Evolutionary conservation across 305 asterid species (phyloP), one percentile per base, ranked within the genome.

Genomic region (Withania somnifera): DNA sequence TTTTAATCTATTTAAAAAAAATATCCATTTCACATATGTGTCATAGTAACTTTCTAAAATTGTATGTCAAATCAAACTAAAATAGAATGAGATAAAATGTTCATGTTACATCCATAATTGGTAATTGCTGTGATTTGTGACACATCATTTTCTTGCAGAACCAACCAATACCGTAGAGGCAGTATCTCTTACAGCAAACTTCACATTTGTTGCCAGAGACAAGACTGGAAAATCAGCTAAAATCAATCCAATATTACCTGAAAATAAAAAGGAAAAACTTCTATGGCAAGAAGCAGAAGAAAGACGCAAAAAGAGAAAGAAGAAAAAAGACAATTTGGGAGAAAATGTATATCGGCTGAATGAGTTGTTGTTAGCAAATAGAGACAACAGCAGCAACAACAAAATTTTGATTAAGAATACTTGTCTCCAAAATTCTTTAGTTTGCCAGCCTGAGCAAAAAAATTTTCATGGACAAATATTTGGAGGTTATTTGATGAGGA

Each of bases 371-470:
- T 90, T 94, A 79, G 93, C 94, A 7, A 90, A 92, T 88, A 82
- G 91, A 84, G 93, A 73, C 26, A n/a, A 24, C 47, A 17, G 92
- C 82, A 91, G 91, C 85, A 93, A 73, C 15, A 30, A 22, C 53
- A 73, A 91, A 80, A 93, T 94, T 87, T 94, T 94, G 47, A 91
- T 94, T 77, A 88, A 83, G 75, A 91, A 93, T 34, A 93, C 97
- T 73, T 90, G 89, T 87, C 97, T 94, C 64, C 96, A 94, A 84
- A 93, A 94, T 71, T 92, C 94, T 60, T 81, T 93, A 61, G 84
- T 94, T 87, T 94, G 97, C 82, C 98, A 93, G 80, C 98, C 97
- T 20, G 97, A 94, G 83, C 97, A 93, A 83, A 88, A 93, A 86
- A 93, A 94, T 76, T 91, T 91, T 50, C 97, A 93, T 53, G 97